These are phyloP conservation scores for Sporormia fimetaria DNA, from an alignment of 495 filamentous ascomycete species.

Conservation along the genomic window DNA sequence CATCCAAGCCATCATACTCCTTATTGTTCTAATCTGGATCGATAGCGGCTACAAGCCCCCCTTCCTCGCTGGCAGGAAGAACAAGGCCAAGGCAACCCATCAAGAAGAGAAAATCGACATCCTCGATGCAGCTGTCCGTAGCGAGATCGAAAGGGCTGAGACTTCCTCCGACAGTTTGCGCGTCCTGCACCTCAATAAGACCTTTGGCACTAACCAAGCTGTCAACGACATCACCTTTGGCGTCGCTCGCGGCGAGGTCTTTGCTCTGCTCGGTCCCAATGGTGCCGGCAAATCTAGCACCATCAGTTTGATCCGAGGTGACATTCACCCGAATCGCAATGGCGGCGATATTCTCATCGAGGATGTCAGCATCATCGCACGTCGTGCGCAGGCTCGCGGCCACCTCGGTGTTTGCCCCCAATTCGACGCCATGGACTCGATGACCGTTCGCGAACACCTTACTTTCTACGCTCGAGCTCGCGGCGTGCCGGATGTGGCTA, in stretches of 20 bases:
- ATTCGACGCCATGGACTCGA: conserved; percentile 52
- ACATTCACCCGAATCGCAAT: conserved; percentile 40
- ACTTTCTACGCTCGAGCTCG: conserved; percentile 61
- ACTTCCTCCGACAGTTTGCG: conserved; percentile 53
- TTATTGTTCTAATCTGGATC: conserved; percentile 56
- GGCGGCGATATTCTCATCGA: conserved; percentile 64
- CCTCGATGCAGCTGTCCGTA: conserved; percentile 38
- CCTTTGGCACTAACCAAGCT: conserved; percentile 43
- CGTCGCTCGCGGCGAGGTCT: conserved; percentile 64
- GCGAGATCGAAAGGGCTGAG: conserved; percentile 39
- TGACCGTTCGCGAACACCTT: conserved; percentile 46
- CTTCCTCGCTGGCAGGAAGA: conserved; percentile 35
- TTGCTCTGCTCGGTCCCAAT: conserved; percentile 78
- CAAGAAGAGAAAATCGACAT: conserved; percentile 39
- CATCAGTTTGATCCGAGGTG: conserved; percentile 75
- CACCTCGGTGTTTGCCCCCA: conserved; percentile 72
- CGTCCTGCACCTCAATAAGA: conserved; percentile 64
- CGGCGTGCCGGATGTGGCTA: conserved; percentile 50
- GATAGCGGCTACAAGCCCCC: conserved; percentile 54
- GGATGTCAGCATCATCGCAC: conserved; percentile 51
- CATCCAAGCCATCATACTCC: conserved; percentile 54
- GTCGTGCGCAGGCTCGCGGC: conserved; percentile 51
- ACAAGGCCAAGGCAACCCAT: conserved; percentile 1
- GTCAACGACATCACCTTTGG: conserved; percentile 77
- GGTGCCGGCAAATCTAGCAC: conserved; percentile 82